Conservation (phyloP, 176 grass and related monocot genomes). For the Sorghum bicolor region DNA sequence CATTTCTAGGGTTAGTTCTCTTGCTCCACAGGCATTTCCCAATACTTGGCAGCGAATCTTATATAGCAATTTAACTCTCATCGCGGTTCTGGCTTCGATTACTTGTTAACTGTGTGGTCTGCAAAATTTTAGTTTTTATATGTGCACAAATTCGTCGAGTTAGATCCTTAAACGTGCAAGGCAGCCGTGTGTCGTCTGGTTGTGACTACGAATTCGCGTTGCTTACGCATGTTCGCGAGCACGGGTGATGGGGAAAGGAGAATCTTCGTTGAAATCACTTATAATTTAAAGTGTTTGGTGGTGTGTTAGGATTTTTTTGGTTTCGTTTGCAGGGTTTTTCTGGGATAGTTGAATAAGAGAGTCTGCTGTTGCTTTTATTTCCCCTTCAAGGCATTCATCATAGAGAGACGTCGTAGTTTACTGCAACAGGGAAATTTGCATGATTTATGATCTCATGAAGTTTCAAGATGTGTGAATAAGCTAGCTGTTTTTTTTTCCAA, state of each 20-base stretch:
- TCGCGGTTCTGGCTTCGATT: background rate
- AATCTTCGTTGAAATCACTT: background rate
- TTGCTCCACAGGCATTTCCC: background rate
- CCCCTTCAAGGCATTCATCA: background rate
- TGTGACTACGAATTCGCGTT: background rate
- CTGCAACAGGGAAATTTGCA: background rate
- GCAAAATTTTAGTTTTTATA: background rate
- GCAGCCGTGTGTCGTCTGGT: background rate
- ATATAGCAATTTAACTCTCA: background rate
- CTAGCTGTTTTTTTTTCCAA: background rate
- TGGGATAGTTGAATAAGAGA: background rate
- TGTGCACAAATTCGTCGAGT: background rate
- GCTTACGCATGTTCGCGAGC: background rate
- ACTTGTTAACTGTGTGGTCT: background rate
- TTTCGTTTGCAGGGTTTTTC: background rate
- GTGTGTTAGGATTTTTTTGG: background rate
- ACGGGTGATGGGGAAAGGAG: background rate
- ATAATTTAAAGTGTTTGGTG: background rate
- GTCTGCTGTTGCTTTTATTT: background rate
- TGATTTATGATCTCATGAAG: background rate
- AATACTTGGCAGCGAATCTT: background rate
- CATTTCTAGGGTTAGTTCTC: constrained; percentile 48
- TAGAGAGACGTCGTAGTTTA: background rate
- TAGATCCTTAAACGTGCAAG: constrained; percentile 13
- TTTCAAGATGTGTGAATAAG: background rate